These are phyloP conservation scores for Luvunga scandens DNA, from an alignment of 345 rosid species.

Conservation along the genomic window DNA sequence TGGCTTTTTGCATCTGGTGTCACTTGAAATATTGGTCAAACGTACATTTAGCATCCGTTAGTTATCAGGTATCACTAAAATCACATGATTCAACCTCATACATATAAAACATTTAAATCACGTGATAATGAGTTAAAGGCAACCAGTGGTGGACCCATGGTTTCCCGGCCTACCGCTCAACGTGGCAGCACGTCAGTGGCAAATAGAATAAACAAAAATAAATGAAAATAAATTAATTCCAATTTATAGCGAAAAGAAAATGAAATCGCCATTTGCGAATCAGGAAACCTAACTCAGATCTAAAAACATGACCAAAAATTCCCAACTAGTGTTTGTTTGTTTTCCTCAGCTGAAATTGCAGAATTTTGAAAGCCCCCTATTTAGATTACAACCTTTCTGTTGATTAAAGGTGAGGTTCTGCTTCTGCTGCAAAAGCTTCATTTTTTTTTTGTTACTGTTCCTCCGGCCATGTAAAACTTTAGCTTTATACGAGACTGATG, in stretches of 20 bases:
- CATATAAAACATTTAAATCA: no score
- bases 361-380: constrained; percentile 2
- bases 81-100: no score
- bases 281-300: constrained; percentile 22
- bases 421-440: not conserved
- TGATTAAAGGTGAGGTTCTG: constrained; percentile 16
- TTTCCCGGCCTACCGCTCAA: not conserved
- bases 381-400: not conserved
- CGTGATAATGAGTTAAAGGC: no score
- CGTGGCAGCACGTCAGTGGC: constrained; percentile 13
- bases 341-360: constrained; percentile 7
- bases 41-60: no score
- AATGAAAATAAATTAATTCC: not conserved
- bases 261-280: no score
- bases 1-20: no score
- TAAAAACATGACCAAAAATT: not conserved
- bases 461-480: not conserved
- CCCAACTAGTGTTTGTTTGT: not conserved
- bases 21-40: no score
- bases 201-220: not conserved
- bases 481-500: not conserved
- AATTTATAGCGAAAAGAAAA: no score
- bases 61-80: no score
- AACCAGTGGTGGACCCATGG: no score
- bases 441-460: not conserved